phyloP scores from a whole-genome alignment of 1,284 basidiomycete genomes.

The Malassezia japonica region DNA sequence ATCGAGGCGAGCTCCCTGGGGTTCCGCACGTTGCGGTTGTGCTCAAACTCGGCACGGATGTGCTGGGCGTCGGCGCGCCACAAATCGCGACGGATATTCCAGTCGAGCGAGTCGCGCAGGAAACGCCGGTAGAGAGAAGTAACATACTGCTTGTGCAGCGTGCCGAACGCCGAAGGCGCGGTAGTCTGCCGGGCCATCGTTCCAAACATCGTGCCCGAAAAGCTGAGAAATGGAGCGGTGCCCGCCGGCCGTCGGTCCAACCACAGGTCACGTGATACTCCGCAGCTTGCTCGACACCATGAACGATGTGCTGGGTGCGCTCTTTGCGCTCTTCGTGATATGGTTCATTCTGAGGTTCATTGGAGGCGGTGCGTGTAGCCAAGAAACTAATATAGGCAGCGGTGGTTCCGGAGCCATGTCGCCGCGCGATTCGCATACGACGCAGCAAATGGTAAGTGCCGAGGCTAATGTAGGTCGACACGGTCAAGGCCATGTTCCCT shows the following conservation, averaged over 20 bases:
- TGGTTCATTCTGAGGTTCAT: constrained; percentile 38
- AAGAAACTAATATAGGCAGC: neutral
- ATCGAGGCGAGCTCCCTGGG: constrained; percentile 73
- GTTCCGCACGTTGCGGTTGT: constrained; percentile 78
- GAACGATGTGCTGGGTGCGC: constrained; percentile 42
- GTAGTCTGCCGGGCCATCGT: constrained; percentile 9
- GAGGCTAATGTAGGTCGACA: constrained; percentile 19
- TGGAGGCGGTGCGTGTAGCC: constrained; percentile 18
- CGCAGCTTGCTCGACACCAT: constrained; percentile 13
- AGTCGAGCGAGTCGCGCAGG: constrained; percentile 75
- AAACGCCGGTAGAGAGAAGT: constrained; percentile 81
- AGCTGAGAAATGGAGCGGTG: constrained; percentile 1
- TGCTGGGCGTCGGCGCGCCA: constrained; percentile 74
- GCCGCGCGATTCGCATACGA: neutral
- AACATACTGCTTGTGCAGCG: constrained; percentile 73
- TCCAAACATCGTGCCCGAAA: constrained; percentile 13
- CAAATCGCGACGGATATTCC: constrained; percentile 71
- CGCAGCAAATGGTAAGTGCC: constrained; percentile 24
- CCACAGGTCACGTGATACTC: constrained; percentile 7
- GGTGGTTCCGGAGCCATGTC: too few relatives aligned
- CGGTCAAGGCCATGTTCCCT: constrained; percentile 37
- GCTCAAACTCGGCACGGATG: constrained; percentile 83
- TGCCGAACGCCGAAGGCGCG: constrained; percentile 54
- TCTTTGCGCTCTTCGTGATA: constrained; percentile 35
- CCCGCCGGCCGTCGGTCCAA: neutral